Evolutionary conservation across 169 alveolate species (phyloP), one percentile per base, ranked within the genome.

Genomic region (Plasmodium coatneyi): DNA sequence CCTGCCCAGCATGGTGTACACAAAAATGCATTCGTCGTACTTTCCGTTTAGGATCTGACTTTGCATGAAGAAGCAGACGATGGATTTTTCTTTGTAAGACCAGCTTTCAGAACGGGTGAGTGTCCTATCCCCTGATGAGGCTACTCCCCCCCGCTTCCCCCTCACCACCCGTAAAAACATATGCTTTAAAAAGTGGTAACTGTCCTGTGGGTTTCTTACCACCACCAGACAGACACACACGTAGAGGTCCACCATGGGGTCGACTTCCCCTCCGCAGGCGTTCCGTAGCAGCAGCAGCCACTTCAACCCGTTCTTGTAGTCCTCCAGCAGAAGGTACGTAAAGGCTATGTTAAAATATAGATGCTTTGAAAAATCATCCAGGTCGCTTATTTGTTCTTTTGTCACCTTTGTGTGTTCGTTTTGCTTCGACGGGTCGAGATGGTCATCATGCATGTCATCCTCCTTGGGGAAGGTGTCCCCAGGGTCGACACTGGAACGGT

Each of bases 11-110:
- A 28, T 70, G 14, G 28, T 71, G 60, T 49, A 91, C 5, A 82
- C 46, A 82, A 70, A 91, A 16, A 91, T 80, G 25, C 95, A 91
- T 43, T 91, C 95, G 56, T 91, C 84, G 14, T 91, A 91, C 82
- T 91, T 91, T 22, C 43, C 60, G 83, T 81, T 91, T 49, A 91
- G 56, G 46, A 91, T 91, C 30, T 91, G 95, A 9, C 92, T 9
- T 30, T 91, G 95, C 95, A 91, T 91, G 54, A 91, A 71, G 3
- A 91, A 71, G 60, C 80, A 91, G 22, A 91, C 80, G 41, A 81
- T 43, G 14, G 54, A 49, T 66, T 91, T 82, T 76, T 91, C 92
- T 7, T 14, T n/a, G 39, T 91, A 91, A 0, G 74, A 54, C 76
- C 76, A 66, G 36, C 1, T 16, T 5, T 0, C n/a, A 14, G 46